Evolutionary conservation across 192 early-diverging fungal genomes (phyloP).

Genomic region (Backusella morwellensis): DNA sequence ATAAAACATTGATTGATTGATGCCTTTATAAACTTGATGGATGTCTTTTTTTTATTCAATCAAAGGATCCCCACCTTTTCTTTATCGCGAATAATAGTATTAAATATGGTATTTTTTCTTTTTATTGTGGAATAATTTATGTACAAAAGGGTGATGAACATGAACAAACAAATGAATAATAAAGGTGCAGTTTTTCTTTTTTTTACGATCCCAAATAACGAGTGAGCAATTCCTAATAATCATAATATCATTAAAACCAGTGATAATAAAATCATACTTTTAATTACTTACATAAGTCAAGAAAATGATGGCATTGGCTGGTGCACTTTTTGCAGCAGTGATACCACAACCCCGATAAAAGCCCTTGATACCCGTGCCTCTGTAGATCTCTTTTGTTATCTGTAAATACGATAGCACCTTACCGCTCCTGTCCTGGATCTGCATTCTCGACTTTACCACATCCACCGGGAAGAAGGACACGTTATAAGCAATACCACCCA

Average conservation of each 20-base stretch:
- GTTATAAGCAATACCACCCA: conserved; percentile 92
- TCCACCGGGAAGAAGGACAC: conserved; percentile 89
- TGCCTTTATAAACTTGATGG: no score
- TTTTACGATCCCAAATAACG: conserved; percentile 26
- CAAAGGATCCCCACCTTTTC: neutral
- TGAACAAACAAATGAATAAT: neutral
- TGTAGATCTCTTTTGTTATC: conserved; percentile 70
- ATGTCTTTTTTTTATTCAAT: neutral
- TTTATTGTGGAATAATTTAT: neutral
- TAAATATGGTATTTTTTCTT: neutral
- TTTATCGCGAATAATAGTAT: no score
- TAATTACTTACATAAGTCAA: conserved; percentile 82
- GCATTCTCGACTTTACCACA: conserved; percentile 91
- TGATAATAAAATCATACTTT: neutral
- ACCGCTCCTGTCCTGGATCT: conserved; percentile 56
- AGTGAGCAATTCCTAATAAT: conserved; percentile 29
- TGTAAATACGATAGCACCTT: conserved; percentile 48
- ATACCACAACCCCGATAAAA: conserved; percentile 96
- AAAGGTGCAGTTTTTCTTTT: no score
- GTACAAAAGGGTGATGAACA: neutral
- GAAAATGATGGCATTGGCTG: conserved; percentile 95
- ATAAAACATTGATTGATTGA: no score
- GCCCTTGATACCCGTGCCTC: conserved; percentile 72
- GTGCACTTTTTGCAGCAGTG: conserved; percentile 83
- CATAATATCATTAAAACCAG: neutral